Evolutionary conservation across 176 grass and related monocot species (phyloP), one percentile per base, ranked within the genome.

Genomic region (Puccinellia tenuiflora): DNA sequence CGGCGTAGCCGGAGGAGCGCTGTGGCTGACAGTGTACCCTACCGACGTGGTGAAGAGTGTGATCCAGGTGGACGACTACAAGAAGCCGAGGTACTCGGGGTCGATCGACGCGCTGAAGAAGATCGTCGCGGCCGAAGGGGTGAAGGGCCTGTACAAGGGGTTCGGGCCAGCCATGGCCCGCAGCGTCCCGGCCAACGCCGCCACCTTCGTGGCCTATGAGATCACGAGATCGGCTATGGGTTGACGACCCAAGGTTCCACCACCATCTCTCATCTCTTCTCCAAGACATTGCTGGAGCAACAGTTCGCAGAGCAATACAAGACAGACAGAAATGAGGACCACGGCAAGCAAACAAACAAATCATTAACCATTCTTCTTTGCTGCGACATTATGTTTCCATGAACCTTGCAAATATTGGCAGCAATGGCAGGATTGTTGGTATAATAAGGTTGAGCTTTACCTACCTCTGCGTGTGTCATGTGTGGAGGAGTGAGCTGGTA

Each of bases 21-120:
- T 97, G 56, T 97, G 95, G 95, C 20, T 83, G 4, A 67, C 69
- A 0, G 95, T 97, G 54, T 97, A 94, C 68, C 95, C 92, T 2
- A 91, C 95, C 22, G 95, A 97, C 38, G 90, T 97, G 9, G 85
- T 97, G 17, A 92, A 97, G 89, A 97, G 95, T 20, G 95, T 94
- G 78, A 89, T 97, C 82, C 92, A 94, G 92, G 95, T 97, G 62
- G 95, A 97, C 28, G 90, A 94, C 69, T 94, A 86, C 87, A 94
- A 91, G 88, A 94, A 92, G 29, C 95, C 95, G 1, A 92, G 84
- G 75, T 97, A 94, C 75, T 89, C 81, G 0, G 94, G 94, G 12
- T 94, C 94, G 3, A 59, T 94, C 1, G 83, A 88, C 43, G 94
- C 94, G 9, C 39, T 97, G 69, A 88, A 87, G 82, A 97, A 94